These are phyloP conservation scores for Melanogaster broomeanus DNA, from an alignment of 768 basidiomycete genomes.

Conservation along the genomic window DNA sequence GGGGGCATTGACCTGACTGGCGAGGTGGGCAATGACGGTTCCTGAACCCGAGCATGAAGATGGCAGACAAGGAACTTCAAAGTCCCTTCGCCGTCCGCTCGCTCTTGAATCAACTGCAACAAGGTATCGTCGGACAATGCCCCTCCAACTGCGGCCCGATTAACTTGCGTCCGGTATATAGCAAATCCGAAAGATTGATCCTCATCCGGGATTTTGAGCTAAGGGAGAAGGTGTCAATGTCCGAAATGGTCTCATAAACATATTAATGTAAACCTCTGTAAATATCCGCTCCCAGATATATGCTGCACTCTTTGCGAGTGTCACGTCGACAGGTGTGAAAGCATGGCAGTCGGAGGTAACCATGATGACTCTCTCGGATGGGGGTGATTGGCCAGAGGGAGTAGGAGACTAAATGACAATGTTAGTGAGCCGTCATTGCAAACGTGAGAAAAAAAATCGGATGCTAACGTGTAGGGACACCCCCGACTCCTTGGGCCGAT, in stretches of 20 bases:
- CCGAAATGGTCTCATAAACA: background rate
- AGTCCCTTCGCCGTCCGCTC: slow-evolving; percentile 75
- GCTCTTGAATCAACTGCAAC: slow-evolving; percentile 66
- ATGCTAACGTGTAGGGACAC: slow-evolving; percentile 25
- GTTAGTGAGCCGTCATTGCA: slow-evolving; percentile 9
- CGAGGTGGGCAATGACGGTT: slow-evolving; percentile 40
- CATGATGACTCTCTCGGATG: slow-evolving; percentile 46
- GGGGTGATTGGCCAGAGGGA: slow-evolving; percentile 27
- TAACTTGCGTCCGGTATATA: slow-evolving; percentile 89
- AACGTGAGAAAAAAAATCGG: slow-evolving; percentile 6
- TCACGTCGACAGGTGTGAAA: slow-evolving; percentile 72
- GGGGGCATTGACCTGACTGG: slow-evolving; percentile 52
- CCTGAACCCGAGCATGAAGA: slow-evolving; percentile 61
- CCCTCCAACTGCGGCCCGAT: slow-evolving; percentile 71
- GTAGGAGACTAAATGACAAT: slow-evolving; percentile 28
- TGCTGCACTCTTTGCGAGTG: slow-evolving; percentile 59
- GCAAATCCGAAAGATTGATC: slow-evolving; percentile 69
- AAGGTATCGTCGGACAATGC: slow-evolving; percentile 72
- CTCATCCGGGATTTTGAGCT: slow-evolving; percentile 85
- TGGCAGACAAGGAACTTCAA: slow-evolving; percentile 85
- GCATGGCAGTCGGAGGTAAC: slow-evolving; percentile 80
- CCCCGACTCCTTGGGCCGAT: slow-evolving; percentile 29
- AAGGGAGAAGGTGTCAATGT: slow-evolving; percentile 6
- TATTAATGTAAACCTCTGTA: slow-evolving; percentile 56
- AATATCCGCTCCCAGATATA: slow-evolving; percentile 82